Percentiles rank a stretch among this genome's conserved stretches.
These are phyloP conservation scores for Colletotrichum eremochloae DNA, from an alignment of 2,329 filamentous ascomycete species.

Conservation along the genomic window DNA sequence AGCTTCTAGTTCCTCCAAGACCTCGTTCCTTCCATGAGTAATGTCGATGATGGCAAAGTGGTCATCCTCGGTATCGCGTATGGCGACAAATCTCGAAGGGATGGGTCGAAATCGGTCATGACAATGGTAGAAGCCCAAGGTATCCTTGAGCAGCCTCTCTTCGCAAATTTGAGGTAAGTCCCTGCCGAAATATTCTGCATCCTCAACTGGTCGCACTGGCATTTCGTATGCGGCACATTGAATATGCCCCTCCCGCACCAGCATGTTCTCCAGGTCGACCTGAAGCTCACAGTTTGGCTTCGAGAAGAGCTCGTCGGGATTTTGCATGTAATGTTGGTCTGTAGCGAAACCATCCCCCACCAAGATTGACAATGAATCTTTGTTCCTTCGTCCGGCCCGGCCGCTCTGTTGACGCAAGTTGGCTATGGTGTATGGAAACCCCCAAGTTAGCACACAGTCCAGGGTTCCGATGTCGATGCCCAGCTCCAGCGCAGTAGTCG, in stretches of 20 bases:
- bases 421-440: constrained; percentile 95
- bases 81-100: constrained; percentile 86
- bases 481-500: constrained; percentile 91
- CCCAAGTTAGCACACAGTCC: constrained; percentile 93
- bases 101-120: constrained; percentile 88
- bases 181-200: constrained; percentile 82
- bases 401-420: constrained; percentile 96
- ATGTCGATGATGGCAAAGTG: constrained; percentile 95
- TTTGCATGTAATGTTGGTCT: constrained; percentile 97
- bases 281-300: constrained; percentile 91
- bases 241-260: constrained; percentile 92
- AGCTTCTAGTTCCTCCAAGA: constrained; percentile 96
- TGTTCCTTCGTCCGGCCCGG: constrained; percentile 90
- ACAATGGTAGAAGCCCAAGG: constrained; percentile 88
- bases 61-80: constrained; percentile 89
- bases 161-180: constrained; percentile 78
- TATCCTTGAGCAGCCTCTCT: constrained; percentile 80
- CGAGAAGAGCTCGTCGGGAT: constrained; percentile 93
- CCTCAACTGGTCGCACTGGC: constrained; percentile 85
- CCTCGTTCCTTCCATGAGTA: constrained; percentile 83
- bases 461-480: constrained; percentile 95
- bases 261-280: constrained; percentile 91
- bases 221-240: constrained; percentile 97
- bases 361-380: constrained; percentile 90
- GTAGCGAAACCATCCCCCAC: constrained; percentile 91